Conservation (phyloP, 805 yeast species). For the Lachancea sp. region DNA sequence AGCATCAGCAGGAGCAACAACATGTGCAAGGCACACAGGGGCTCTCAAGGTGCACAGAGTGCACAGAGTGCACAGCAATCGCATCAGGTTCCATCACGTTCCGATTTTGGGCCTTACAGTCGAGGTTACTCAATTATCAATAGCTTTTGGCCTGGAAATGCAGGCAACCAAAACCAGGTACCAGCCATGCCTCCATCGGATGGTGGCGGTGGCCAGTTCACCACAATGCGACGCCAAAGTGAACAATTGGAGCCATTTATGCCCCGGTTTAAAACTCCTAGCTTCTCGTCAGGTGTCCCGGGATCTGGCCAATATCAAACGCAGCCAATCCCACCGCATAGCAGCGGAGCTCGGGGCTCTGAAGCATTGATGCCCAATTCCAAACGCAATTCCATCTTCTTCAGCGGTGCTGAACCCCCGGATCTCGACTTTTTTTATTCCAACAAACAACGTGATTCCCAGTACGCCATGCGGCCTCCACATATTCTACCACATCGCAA, state of each 20-base stretch:
- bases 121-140: constrained; percentile 31
- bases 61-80: background rate
- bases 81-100: constrained; percentile 3
- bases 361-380: constrained; percentile 18
- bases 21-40: background rate
- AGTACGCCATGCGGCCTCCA: constrained; percentile 11
- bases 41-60: background rate
- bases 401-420: constrained; percentile 18
- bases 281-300: constrained; percentile 12
- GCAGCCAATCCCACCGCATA: constrained; percentile 3
- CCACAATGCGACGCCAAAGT: constrained; percentile 37
- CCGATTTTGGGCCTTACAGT: constrained; percentile 20
- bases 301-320: constrained; percentile 8
- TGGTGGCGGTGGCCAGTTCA: constrained; percentile 13
- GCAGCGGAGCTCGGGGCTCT: constrained; percentile 1
- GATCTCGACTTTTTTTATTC: constrained; percentile 21
- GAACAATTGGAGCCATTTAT: constrained; percentile 46
- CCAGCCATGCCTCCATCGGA: constrained; percentile 1
- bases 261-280: constrained; percentile 30
- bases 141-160: constrained; percentile 19
- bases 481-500: constrained; percentile 7
- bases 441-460: constrained; percentile 9
- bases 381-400: constrained; percentile 25
- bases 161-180: background rate
- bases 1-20: constrained; percentile 1